Conservation (phyloP, 2,329 filamentous ascomycete genomes). For the Byssochlamys sp. region DNA sequence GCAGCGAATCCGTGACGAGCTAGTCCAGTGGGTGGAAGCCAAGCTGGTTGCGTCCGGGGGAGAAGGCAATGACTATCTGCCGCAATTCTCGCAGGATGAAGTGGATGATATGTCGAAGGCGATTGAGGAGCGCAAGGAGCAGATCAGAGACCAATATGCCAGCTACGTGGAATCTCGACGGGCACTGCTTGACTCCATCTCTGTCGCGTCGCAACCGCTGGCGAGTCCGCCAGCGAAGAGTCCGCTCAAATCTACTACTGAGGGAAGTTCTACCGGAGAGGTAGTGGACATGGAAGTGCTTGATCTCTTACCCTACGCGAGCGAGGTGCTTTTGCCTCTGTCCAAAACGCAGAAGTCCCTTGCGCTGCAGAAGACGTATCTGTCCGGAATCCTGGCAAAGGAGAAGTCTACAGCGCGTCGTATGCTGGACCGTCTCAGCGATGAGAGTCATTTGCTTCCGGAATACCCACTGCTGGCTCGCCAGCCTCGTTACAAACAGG, state of each 20-base stretch:
- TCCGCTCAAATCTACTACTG: neutral
- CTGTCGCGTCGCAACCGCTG: conserved; percentile 27
- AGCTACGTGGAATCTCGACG: conserved; percentile 28
- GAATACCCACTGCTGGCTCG: conserved; percentile 30
- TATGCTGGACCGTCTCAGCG: conserved; percentile 29
- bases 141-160: conserved; percentile 27
- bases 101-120: conserved; percentile 20
- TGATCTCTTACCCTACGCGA: conserved; percentile 24
- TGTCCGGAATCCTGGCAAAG: conserved; percentile 28
- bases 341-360: conserved; percentile 28
- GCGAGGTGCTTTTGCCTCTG: conserved; percentile 24
- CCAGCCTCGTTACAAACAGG: conserved; percentile 28
- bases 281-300: conserved; percentile 15
- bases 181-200: conserved; percentile 25
- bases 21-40: conserved; percentile 44
- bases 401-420: conserved; percentile 28
- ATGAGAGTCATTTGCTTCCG: conserved; percentile 35
- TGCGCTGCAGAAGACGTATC: conserved; percentile 28
- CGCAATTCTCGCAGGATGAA: conserved; percentile 20
- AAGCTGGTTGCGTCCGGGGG: conserved; percentile 33
- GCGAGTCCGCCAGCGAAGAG: conserved; percentile 14
- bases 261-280: conserved; percentile 5
- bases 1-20: conserved; percentile 37
- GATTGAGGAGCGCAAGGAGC: conserved; percentile 22
- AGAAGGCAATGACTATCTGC: conserved; percentile 18